Percentiles rank a stretch among this genome's conserved stretches.
Conservation (phyloP, 176 grass and related monocot species). For the Aegilops longissima region DNA sequence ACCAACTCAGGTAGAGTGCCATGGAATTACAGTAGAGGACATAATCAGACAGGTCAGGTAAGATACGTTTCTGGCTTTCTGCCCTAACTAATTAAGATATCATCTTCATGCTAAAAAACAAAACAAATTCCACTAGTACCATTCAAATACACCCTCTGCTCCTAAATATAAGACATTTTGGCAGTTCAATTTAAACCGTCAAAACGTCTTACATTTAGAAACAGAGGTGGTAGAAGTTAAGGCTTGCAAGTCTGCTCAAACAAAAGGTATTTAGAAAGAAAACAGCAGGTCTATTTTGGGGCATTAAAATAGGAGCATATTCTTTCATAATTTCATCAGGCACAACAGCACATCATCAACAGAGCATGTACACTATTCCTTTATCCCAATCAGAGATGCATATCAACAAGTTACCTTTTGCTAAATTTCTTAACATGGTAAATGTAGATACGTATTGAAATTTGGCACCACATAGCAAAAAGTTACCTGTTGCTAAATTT, state of each 20-base stretch:
- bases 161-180: too few species aligned
- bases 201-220: too few species aligned
- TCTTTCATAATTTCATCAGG: background rate
- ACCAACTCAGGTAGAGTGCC: background rate
- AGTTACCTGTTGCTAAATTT: conserved; percentile 96
- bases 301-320: background rate
- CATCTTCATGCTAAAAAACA: background rate
- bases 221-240: background rate
- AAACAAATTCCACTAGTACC: background rate
- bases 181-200: too few species aligned
- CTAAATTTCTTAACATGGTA: background rate
- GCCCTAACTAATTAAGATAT: background rate
- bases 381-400: conserved; percentile 1
- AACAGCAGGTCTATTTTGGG: background rate
- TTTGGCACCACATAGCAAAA: conserved; percentile 14
- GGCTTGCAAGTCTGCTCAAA: background rate
- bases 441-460: background rate
- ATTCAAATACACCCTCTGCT: background rate
- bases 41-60: background rate
- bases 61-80: background rate
- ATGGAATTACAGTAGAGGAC: background rate
- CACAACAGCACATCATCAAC: background rate
- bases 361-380: background rate
- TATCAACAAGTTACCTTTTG: too few species aligned
- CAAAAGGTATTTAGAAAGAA: background rate